phyloP scores from a whole-genome alignment of 805 yeast genomes.

The Maudiozyma barnettii region DNA sequence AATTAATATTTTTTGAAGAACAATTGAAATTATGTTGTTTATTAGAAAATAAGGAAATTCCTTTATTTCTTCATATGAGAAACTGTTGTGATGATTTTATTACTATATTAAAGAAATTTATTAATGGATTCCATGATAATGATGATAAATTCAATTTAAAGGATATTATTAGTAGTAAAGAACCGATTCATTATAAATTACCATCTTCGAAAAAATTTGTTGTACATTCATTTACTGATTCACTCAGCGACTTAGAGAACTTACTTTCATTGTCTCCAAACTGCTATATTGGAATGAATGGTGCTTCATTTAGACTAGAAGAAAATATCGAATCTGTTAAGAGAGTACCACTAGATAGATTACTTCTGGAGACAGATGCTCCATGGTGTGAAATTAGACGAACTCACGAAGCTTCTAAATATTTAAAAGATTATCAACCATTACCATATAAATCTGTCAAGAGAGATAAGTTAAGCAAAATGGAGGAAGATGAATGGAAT shows the following conservation, averaged over 20 bases:
- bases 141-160: slow-evolving; percentile 16
- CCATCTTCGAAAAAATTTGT: slow-evolving; percentile 49
- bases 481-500: slow-evolving; percentile 19
- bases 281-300: slow-evolving; percentile 70
- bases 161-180: slow-evolving; percentile 3
- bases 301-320: slow-evolving; percentile 78
- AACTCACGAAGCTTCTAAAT: slow-evolving; percentile 64
- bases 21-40: slow-evolving; percentile 54
- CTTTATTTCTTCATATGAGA: slow-evolving; percentile 86
- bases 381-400: slow-evolving; percentile 97
- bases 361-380: slow-evolving; percentile 89
- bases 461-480: slow-evolving; percentile 28
- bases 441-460: slow-evolving; percentile 23
- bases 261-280: slow-evolving; percentile 37
- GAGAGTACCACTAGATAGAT: slow-evolving; percentile 55
- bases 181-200: slow-evolving; percentile 25
- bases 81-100: slow-evolving; percentile 75
- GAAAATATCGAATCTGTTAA: slow-evolving; percentile 62
- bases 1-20: slow-evolving; percentile 51
- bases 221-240: slow-evolving; percentile 92
- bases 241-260: slow-evolving; percentile 48
- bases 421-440: slow-evolving; percentile 34
- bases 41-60: slow-evolving; percentile 43
- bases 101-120: slow-evolving; percentile 50
- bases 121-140: slow-evolving; percentile 33